Percentiles rank a stretch among this genome's conserved stretches.
These are phyloP conservation scores for Leccinellum rugosiceps DNA, from an alignment of 768 basidiomycete genomes.

Conservation along the genomic window DNA sequence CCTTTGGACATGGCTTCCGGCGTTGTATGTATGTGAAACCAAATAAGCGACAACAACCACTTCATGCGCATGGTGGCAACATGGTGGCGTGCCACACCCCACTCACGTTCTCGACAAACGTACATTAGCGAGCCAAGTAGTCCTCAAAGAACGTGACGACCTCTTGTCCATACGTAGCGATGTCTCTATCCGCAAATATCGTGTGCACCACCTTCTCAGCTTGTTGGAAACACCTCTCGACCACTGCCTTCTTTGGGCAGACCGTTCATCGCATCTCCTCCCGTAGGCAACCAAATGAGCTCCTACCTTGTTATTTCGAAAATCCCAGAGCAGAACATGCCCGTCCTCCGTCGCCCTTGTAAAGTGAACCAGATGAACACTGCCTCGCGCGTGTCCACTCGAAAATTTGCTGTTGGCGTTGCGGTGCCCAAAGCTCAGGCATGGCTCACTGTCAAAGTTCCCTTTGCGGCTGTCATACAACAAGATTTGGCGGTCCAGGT, in stretches of 20 bases:
- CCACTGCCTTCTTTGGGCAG: conserved; percentile 34
- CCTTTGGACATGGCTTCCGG: conserved; percentile 61
- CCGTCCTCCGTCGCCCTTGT: conserved; percentile 46
- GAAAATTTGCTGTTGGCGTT: conserved; percentile 22
- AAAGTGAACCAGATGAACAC: conserved; percentile 39
- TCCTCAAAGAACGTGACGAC: conserved; percentile 39
- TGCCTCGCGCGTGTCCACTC: conserved; percentile 37
- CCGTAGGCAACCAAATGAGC: conserved; percentile 7
- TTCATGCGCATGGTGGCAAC: neutral
- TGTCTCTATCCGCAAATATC: conserved; percentile 36
- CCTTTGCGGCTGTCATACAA: conserved; percentile 45
- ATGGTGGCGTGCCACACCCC: conserved; percentile 14
- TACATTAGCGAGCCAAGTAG: conserved; percentile 23
- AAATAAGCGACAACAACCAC: conserved; percentile 19
- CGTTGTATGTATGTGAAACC: conserved; percentile 4
- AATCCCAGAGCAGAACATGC: conserved; percentile 46
- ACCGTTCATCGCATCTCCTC: conserved; percentile 19
- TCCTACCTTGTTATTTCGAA: conserved; percentile 44
- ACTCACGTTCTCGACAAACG: conserved; percentile 2
- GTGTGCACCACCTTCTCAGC: conserved; percentile 39
- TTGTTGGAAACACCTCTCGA: conserved; percentile 31
- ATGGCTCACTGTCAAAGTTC: conserved; percentile 38
- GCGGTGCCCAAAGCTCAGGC: conserved; percentile 44
- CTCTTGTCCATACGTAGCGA: conserved; percentile 40
- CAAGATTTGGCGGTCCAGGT: conserved; percentile 47